phyloP scores from a whole-genome alignment of 768 basidiomycete genomes.

The Thelephora ganbajun region DNA sequence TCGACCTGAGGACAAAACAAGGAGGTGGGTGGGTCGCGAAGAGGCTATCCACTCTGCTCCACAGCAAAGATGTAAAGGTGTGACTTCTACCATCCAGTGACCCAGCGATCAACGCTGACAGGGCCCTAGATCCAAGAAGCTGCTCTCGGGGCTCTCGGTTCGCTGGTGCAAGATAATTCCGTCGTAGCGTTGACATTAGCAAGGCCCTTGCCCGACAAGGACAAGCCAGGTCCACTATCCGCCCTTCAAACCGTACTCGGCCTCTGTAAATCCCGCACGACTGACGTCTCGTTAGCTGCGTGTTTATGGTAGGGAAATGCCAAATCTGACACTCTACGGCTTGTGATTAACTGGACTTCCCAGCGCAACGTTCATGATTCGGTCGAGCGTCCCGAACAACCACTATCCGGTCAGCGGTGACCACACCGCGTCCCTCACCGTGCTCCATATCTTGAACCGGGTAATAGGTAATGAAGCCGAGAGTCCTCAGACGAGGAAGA shows the following conservation, averaged over 20 bases:
- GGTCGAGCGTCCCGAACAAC: slow-evolving; percentile 25
- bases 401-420: slow-evolving; percentile 23
- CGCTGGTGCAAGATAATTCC: slow-evolving; percentile 50
- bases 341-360: not conserved
- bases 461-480: slow-evolving; percentile 34
- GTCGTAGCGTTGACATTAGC: slow-evolving; percentile 34
- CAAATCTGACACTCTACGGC: not conserved
- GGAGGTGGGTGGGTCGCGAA: slow-evolving; percentile 46
- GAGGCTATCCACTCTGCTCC: slow-evolving; percentile 32
- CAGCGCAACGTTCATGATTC: slow-evolving; percentile 50
- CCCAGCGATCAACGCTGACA: not conserved
- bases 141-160: slow-evolving; percentile 45
- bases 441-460: slow-evolving; percentile 60
- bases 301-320: slow-evolving; percentile 41
- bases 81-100: not conserved
- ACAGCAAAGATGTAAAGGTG: slow-evolving; percentile 43
- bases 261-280: slow-evolving; percentile 41
- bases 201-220: slow-evolving; percentile 28
- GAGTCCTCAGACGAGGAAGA: slow-evolving; percentile 31
- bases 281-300: slow-evolving; percentile 56
- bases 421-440: slow-evolving; percentile 33
- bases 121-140: slow-evolving; percentile 49
- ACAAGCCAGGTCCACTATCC: slow-evolving; percentile 16
- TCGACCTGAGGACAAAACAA: slow-evolving; percentile 25
- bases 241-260: slow-evolving; percentile 31